Base-by-base conservation (phyloP, 805 yeast genomes). In the Pichia cabralensis region DNA sequence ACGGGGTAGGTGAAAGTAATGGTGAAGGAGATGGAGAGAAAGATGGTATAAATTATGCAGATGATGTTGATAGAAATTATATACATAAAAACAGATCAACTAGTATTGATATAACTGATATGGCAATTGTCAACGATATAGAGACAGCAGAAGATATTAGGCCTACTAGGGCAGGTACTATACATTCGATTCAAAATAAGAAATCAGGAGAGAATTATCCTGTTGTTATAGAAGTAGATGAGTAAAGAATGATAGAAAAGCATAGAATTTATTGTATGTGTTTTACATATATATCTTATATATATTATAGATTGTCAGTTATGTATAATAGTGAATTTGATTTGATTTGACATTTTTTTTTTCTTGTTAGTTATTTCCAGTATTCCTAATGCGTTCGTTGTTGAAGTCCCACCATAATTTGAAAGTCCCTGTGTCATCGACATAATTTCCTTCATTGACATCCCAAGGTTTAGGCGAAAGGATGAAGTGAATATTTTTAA, bases 391-490 rank as follows among this genome's bases (percentile, higher is more conserved):
- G 36, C 69, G 44, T 41, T 62, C 55, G 25, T 60, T 58, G 41
- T 71, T 64, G 31, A 65, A 49, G 35, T 53, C 52, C 64, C 69
- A 67, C 80, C 80, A 74, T 42, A 52, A 53, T 12, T 53, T 44
- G 44, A 74, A 74, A 6, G 77, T 69, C 2, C 52, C 60, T 0
- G 76, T 63, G 3, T 56, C 60, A 41, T 69, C 75, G 6, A 51
- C 33, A 7, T 48, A 46, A 14, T 46, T 42, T 14, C 25, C 6
- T 6, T 50, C 49, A 4, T 47, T 38, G 15, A 61, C 62, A 28
- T 72, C 67, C 80, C 80, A 74, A 3, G 80, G 80, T 54, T 74
- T 74, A 10, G 80, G 79, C 6, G 66, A 63, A 26, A 74, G 41
- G 22, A 74, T 74, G 47, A 67, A 74, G 50, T 74, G 80, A 28